Evolutionary conservation across 805 yeast genomes (phyloP).

Genomic region (Spathaspora gorwiae): DNA sequence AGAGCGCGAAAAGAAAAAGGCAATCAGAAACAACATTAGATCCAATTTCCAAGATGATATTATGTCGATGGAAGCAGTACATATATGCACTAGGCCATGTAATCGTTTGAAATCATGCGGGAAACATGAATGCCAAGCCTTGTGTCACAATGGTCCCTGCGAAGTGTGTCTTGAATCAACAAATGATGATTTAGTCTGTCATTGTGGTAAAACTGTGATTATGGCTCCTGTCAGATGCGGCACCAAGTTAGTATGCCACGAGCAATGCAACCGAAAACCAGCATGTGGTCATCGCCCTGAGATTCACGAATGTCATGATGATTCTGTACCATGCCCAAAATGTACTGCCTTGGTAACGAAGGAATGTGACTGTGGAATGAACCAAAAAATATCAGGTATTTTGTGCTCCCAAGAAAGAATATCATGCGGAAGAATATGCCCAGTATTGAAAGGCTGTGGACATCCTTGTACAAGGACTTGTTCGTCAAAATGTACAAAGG

Average conservation of each 20-base stretch:
- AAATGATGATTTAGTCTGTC: constrained; percentile 73
- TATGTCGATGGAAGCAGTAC: constrained; percentile 64
- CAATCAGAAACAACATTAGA: constrained; percentile 41
- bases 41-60: constrained; percentile 39
- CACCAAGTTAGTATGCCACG: constrained; percentile 54
- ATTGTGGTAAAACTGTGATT: constrained; percentile 75
- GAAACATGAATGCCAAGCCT: constrained; percentile 58
- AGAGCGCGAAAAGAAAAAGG: constrained; percentile 50
- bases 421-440: constrained; percentile 51
- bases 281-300: constrained; percentile 70
- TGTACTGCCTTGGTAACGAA: constrained; percentile 61
- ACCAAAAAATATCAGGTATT: constrained; percentile 50
- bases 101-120: constrained; percentile 58
- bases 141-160: constrained; percentile 79
- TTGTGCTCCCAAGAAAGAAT: constrained; percentile 66
- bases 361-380: constrained; percentile 57
- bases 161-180: constrained; percentile 76
- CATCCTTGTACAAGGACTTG: constrained; percentile 54
- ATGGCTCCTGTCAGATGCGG: constrained; percentile 88
- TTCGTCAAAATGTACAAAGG: constrained; percentile 54
- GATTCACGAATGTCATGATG: constrained; percentile 74
- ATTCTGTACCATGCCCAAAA: constrained; percentile 61
- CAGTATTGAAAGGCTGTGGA: constrained; percentile 31
- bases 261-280: constrained; percentile 56
- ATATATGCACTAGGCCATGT: constrained; percentile 68